Conservation (phyloP, 345 rosid species). For the Arabidopsis suecica region DNA sequence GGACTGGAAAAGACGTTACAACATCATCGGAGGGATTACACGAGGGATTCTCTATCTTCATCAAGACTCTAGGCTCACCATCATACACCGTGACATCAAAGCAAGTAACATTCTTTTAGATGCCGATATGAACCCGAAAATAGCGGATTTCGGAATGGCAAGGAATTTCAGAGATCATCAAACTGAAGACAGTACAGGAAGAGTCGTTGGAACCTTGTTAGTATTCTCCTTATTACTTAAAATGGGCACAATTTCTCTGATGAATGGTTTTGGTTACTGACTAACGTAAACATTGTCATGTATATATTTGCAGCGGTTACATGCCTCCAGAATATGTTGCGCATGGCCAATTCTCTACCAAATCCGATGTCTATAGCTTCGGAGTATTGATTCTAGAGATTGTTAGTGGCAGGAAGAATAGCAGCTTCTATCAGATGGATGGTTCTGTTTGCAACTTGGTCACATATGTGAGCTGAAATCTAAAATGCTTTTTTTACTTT, state of each 20-base stretch:
- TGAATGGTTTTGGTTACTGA: not conserved
- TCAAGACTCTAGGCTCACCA: constrained; percentile 35
- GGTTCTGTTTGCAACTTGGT: constrained; percentile 4
- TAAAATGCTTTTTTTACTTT: not conserved
- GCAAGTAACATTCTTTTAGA: constrained; percentile 33
- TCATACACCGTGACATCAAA: constrained; percentile 40
- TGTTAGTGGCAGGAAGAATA: constrained; percentile 42
- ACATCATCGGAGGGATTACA: constrained; percentile 16
- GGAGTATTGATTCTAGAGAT: constrained; percentile 48
- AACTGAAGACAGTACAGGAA: constrained; percentile 36
- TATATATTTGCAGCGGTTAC: constrained; percentile 40
- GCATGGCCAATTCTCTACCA: constrained; percentile 35
- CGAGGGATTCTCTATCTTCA: constrained; percentile 36
- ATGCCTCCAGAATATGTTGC: constrained; percentile 49
- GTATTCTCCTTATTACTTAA: not conserved
- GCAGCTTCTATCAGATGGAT: constrained; percentile 22
- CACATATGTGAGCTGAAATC: not conserved
- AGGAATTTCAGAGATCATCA: constrained; percentile 31
- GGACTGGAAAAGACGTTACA: constrained; percentile 1
- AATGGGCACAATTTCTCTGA: not conserved
- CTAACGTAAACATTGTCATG: not conserved
- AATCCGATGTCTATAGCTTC: constrained; percentile 49
- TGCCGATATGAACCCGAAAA: constrained; percentile 25
- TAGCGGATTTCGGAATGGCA: constrained; percentile 30
- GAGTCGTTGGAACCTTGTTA: constrained; percentile 39